Conservation (phyloP, 2,329 filamentous ascomycete genomes). For the Neofusicoccum laricinum region DNA sequence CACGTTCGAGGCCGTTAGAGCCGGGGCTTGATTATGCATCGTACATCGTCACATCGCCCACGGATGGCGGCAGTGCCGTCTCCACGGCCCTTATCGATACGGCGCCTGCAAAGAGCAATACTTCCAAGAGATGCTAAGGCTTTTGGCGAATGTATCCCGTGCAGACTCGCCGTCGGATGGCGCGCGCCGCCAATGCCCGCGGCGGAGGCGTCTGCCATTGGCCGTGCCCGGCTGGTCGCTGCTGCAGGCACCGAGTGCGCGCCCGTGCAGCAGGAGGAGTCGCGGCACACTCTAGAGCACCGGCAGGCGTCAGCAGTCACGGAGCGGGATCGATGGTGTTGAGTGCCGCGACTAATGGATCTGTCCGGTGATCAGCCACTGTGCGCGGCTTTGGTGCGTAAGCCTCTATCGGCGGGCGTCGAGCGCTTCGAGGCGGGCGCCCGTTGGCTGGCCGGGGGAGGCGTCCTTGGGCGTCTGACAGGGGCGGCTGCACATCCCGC, state of each 20-base stretch:
- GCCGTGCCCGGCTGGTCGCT: not conserved
- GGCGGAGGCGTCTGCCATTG: not conserved
- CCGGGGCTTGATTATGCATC: constrained; percentile 1
- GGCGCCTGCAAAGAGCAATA: not conserved
- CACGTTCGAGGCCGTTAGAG: not conserved
- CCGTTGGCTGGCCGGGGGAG: constrained; percentile 1
- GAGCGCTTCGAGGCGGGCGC: constrained; percentile 8
- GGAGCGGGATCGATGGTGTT: constrained; percentile 6
- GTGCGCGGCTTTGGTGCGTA: not conserved
- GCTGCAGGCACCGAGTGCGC: not conserved
- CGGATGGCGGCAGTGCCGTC: not conserved
- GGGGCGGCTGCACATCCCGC: constrained; percentile 6
- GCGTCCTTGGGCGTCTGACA: not conserved
- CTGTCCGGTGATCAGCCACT: not conserved
- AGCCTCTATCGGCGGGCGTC: not conserved
- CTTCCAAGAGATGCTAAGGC: not conserved
- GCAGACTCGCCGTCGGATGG: not conserved
- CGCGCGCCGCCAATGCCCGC: not conserved
- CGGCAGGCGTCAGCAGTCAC: not conserved
- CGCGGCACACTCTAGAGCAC: not conserved
- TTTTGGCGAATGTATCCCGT: not conserved
- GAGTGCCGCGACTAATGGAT: not conserved
- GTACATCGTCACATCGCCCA: not conserved
- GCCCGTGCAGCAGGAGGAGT: not conserved
- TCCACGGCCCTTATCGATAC: not conserved